Conservation (phyloP, 2,329 filamentous ascomycete species). For the Aspergillus viridinutans region DNA sequence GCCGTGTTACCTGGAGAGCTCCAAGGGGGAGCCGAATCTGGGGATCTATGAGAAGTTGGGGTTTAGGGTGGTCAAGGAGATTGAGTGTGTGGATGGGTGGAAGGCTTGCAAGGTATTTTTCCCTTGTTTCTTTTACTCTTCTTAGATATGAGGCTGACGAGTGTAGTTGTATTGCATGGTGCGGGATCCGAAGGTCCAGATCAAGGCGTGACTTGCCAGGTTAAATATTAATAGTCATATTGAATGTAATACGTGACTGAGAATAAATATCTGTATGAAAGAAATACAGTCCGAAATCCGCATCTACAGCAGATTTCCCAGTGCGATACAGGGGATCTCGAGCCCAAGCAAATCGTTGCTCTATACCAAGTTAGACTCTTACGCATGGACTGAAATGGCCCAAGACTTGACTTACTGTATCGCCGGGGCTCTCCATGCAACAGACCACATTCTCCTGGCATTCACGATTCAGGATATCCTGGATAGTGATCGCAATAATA, state of each 20-base stretch:
- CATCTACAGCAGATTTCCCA: too few species aligned
- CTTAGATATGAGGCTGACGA: too few species aligned
- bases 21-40: slow-evolving; percentile 63
- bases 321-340: slow-evolving; percentile 22
- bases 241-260: too few species aligned
- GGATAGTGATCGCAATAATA: slow-evolving; percentile 22
- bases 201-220: slow-evolving; percentile 5
- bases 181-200: slow-evolving; percentile 13
- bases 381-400: background rate
- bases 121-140: too few species aligned
- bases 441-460: slow-evolving; percentile 39
- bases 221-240: too few species aligned
- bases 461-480: slow-evolving; percentile 32
- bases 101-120: slow-evolving; percentile 48
- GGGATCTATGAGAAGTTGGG: slow-evolving; percentile 67
- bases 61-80: slow-evolving; percentile 60
- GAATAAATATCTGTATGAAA: too few species aligned
- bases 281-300: too few species aligned
- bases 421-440: slow-evolving; percentile 26
- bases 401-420: slow-evolving; percentile 20
- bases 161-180: slow-evolving; percentile 22
- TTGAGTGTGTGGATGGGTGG: slow-evolving; percentile 62
- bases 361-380: slow-evolving; percentile 13
- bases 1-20: slow-evolving; percentile 68
- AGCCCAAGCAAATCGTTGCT: slow-evolving; percentile 28